Evolutionary conservation across 2,329 filamentous ascomycete species (phyloP), one percentile per base, ranked within the genome.

Genomic region (Penicillium sp.): DNA sequence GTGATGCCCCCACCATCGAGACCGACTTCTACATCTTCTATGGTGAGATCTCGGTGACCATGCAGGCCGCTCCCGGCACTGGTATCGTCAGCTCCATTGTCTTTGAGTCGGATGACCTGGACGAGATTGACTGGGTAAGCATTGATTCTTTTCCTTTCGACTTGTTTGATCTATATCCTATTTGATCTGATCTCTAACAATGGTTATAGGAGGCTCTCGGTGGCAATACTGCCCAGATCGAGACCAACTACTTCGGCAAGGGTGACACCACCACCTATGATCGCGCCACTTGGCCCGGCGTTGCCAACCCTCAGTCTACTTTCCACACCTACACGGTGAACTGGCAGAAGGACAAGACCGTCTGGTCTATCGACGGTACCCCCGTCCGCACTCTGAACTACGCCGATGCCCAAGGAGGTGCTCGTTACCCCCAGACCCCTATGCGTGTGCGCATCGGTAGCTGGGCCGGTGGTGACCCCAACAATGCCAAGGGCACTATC

Each of bases 21-120:
- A 96, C 92, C 62, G 85, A 93, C 69, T 97, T 96, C 83, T 97
- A 96, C 82, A 96, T 99, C 80, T 96, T 98, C 91, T 99, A 96
- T 74, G 95, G 95, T 68, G 89, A 89, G 63, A 89, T 96, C 71
- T 89, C 95, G 64, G 85, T 96, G 65, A 88, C 86, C 52, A 84
- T 97, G 82, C 92, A 95, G 78, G 87, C 91, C 37, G 91, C 95
- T 16, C 89, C 91, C 0, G 95, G 95, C 2, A 86, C 85, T 24
- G 95, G 95, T 65, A 96, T 99, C 68, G 93, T 99, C 66, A 96
- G 91, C 76, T 94, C 91, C 35, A 83, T 96, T 37, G 92, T 99
- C 14, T 81, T 99, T 62, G 88, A 96, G 78, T 97, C 93, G n/a
- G 93, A 98, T 75, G 86, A 86, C 70, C 85, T 96, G 39, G 95